Base-by-base conservation (phyloP, 768 basidiomycete genomes). In the Cyclocybe cylindracea region DNA sequence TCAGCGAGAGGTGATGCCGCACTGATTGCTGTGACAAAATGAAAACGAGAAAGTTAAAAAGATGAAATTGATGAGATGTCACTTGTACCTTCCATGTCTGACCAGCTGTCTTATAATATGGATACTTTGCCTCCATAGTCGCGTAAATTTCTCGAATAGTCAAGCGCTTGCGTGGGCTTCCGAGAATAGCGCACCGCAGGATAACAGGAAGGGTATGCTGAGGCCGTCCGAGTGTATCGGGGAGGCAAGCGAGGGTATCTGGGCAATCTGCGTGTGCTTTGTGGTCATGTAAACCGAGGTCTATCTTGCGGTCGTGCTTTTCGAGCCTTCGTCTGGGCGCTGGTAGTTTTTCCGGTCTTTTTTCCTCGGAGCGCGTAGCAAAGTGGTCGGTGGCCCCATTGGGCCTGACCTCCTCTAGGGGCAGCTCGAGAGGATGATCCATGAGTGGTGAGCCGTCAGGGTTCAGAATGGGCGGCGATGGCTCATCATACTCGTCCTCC, bases 91-190 rank as follows among this genome's bases (percentile, higher is more conserved):
- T 92, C 90, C 90, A 92, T 10, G 89, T 90, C 29, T 85, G 79
- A 33, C 90, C 90, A 36, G 90, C 87, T 11, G 83, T 85, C 66
- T 78, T 84, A 69, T 90, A 92, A 61, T 89, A 92, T 8, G 82
- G 79, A 62, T 91, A 92, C 68, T 92, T 92, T 32, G 79, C 78
- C 72, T 92, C 90, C 87, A 92, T 92, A 13, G 87, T 85, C 8
- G 86, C 87, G 60, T 92, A 92, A 51, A 92, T 91, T 61, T 91
- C 89, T 43, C 89, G 78, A 60, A 92, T 91, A 10, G 90, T 92
- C 29, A 92, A 74, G 18, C 89, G 82, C 61, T 85, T 83, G 56
- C 82, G 81, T 8, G 84, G 77, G 63, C 86, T 88, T 37, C 90
- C 90, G 42, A 92, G 73, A 60, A 92, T 92, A 24, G 90, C 87